phyloP scores from a whole-genome alignment of 331 rosid genomes.

The Saraca asoca region DNA sequence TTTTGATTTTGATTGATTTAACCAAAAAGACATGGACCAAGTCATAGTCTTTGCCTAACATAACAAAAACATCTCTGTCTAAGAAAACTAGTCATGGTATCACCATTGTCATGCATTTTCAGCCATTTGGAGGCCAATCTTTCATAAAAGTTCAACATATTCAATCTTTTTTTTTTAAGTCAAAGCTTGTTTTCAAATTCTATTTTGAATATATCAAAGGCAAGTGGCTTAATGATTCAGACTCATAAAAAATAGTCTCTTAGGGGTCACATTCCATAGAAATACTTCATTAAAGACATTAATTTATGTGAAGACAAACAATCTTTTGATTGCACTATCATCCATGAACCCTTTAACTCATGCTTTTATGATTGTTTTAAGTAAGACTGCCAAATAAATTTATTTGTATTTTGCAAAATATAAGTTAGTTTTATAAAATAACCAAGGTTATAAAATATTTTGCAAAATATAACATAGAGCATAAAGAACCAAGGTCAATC shows the following conservation, averaged over 20 bases:
- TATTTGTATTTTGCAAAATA: too few relatives aligned
- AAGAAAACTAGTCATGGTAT: slow-evolving; percentile 34
- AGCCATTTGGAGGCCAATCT: slow-evolving; percentile 29
- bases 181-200: slow-evolving; percentile 23
- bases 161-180: slow-evolving; percentile 24
- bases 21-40: slow-evolving; percentile 28
- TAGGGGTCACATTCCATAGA: slow-evolving; percentile 26
- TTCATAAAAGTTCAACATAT: slow-evolving; percentile 14
- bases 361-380: too few relatives aligned
- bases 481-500: too few relatives aligned
- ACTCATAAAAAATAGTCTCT: background rate
- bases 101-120: slow-evolving; percentile 25
- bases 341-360: too few relatives aligned
- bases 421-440: too few relatives aligned
- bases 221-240: slow-evolving; percentile 38
- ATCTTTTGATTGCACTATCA: too few relatives aligned
- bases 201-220: slow-evolving; percentile 3
- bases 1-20: slow-evolving; percentile 50
- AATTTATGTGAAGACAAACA: too few relatives aligned
- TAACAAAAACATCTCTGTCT: slow-evolving; percentile 37
- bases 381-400: too few relatives aligned
- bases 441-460: too few relatives aligned
- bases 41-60: slow-evolving; percentile 50
- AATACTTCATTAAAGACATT: too few relatives aligned
- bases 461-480: too few relatives aligned